Base-by-base conservation (phyloP, 768 basidiomycete genomes). In the Ephemerocybe angulata region DNA sequence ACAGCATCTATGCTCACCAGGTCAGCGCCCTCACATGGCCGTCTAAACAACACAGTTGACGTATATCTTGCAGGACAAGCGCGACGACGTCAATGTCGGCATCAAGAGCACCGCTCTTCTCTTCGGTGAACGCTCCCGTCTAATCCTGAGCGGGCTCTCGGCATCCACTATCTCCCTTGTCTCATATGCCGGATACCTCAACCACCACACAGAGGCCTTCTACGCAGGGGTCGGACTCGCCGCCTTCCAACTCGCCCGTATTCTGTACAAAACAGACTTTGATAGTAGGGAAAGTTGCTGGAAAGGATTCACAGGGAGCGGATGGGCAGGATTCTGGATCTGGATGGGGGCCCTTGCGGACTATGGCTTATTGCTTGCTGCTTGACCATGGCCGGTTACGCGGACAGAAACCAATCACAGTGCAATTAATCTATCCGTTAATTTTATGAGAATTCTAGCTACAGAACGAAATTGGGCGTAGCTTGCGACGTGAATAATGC, bases 1-100 rank as follows among this genome's bases (percentile, higher is more conserved):
- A 99, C 63, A 96, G 88, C 47, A 93, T 98, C 60, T 98, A 98
- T 64, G 97, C 97, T 2, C 97, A 99, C 69, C 96, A 98, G 76
- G 93, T 90, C 15, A 24, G 12, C 17, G 35, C 52, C 29, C 51
- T 11, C 19, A 49, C 6, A 24, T 15, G 19, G 5, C 13, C 8
- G 10, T 21, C 7, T 24, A 19, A 24, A 30, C 25, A 35, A 37
- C 42, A 43, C 15, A 44, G 37, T 27, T 54, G 22, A 38, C 33
- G 38, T 44, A n/a, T 25, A 24, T 24, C 25, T 28, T 24, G 15
- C 67, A 97, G 90, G 97, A 99, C 72, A 99, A 98, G 73, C 65
- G 58, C 15, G 97, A 99, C 74, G 97, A 99, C 64, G 76, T 90
- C 48, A 74, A 80, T 40, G 91, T 83, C 22, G 93, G 91, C 31